Conservation (phyloP, 805 yeast genomes). For the Nakazawaea ernobii region DNA sequence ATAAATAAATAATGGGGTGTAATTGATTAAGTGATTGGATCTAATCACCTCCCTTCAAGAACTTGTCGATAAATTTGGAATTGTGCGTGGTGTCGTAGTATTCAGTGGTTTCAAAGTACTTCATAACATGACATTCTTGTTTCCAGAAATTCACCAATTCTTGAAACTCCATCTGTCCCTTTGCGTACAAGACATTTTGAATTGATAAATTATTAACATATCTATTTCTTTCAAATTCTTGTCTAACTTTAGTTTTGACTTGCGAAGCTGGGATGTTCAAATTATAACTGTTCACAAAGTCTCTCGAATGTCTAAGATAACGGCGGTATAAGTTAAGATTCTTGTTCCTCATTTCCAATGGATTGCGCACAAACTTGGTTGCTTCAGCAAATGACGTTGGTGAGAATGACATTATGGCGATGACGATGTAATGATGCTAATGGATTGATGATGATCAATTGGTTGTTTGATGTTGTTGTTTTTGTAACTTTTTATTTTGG, state of each 20-base stretch:
- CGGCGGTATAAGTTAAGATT: conserved; percentile 69
- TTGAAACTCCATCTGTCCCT: conserved; percentile 89
- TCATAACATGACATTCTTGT: conserved; percentile 78
- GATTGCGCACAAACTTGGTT: conserved; percentile 58
- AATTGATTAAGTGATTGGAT: no score
- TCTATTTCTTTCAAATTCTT: conserved; percentile 82
- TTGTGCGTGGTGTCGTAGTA: conserved; percentile 48
- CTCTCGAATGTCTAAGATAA: conserved; percentile 53
- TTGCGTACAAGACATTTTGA: conserved; percentile 64
- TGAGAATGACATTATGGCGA: conserved; percentile 4
- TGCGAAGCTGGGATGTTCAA: conserved; percentile 73
- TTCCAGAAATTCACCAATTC: conserved; percentile 88
- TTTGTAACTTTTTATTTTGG: neutral
- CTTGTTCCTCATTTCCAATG: conserved; percentile 55
- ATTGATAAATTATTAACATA: conserved; percentile 62
- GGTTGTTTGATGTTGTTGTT: neutral
- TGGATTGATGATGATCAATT: neutral
- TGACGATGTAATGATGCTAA: conserved; percentile 33
- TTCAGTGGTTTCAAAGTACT: conserved; percentile 68
- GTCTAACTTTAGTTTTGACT: conserved; percentile 79
- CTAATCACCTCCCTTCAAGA: conserved; percentile 53
- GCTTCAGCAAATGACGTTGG: conserved; percentile 85
- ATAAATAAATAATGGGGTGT: conserved; percentile 1
- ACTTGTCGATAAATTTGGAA: conserved; percentile 65
- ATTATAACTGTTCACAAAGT: conserved; percentile 55